A percentile compares a stretch with the other conserved stretches of the same genome.
These are phyloP conservation scores for Ciborinia camelliae DNA, from an alignment of 2,329 filamentous ascomycete genomes.

Conservation along the genomic window DNA sequence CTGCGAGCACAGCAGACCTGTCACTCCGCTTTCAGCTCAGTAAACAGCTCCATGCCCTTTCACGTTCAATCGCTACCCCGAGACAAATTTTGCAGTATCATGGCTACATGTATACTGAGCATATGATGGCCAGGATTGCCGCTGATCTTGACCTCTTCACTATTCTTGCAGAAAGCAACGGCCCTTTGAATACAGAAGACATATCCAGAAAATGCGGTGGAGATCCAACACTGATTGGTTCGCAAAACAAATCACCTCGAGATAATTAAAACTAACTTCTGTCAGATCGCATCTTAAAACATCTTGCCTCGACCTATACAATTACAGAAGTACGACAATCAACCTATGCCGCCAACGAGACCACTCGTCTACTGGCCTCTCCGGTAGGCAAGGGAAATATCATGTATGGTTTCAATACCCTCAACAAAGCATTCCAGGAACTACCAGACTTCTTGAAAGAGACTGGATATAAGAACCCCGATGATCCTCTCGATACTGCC, in stretches of 20 bases:
- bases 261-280: background rate
- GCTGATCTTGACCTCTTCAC: background rate
- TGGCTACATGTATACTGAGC: slow-evolving; percentile 2
- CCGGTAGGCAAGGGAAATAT: background rate
- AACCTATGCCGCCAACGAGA: background rate
- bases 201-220: background rate
- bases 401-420: slow-evolving; percentile 4
- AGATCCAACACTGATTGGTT: slow-evolving; percentile 1
- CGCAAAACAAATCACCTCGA: background rate
- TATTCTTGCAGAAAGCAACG: background rate
- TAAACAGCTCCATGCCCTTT: background rate
- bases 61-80: slow-evolving; percentile 7
- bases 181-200: background rate
- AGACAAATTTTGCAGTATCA: slow-evolving; percentile 4
- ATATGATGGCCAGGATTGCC: background rate
- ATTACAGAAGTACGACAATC: background rate
- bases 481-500: background rate
- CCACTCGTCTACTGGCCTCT: background rate
- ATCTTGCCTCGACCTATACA: background rate
- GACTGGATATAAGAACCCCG: background rate
- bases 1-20: background rate
- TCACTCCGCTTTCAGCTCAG: background rate
- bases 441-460: background rate
- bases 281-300: background rate
- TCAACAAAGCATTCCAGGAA: background rate